These are phyloP conservation scores for Grigorovia yakushimaensis DNA, from an alignment of 805 yeast species.

Conservation along the genomic window DNA sequence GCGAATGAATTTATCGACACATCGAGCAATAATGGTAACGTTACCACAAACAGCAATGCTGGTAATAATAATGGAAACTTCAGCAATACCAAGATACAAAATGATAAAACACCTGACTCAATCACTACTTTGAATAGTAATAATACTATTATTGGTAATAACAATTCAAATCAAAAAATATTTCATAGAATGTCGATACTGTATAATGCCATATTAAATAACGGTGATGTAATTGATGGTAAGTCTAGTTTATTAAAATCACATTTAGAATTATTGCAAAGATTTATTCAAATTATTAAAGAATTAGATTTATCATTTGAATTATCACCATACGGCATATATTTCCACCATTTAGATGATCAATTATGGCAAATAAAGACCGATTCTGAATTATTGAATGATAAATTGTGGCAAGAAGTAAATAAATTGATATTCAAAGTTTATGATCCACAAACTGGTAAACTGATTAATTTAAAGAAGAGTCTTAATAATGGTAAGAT, in stretches of 20 bases:
- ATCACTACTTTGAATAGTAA: slow-evolving; percentile 3
- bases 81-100: slow-evolving; percentile 1
- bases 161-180: slow-evolving; percentile 11
- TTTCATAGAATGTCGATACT: slow-evolving; percentile 22
- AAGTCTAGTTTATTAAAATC: slow-evolving; percentile 25
- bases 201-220: slow-evolving; percentile 20
- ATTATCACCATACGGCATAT: slow-evolving; percentile 23
- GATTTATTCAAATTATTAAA: slow-evolving; percentile 28
- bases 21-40: no score
- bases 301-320: slow-evolving; percentile 25
- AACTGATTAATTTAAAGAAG: slow-evolving; percentile 15
- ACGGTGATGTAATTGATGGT: slow-evolving; percentile 15
- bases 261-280: slow-evolving; percentile 26
- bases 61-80: neutral
- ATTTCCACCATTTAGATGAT: slow-evolving; percentile 21
- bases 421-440: slow-evolving; percentile 19
- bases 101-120: slow-evolving; percentile 2
- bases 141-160: neutral
- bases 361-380: slow-evolving; percentile 23
- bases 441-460: slow-evolving; percentile 22
- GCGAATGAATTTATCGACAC: neutral
- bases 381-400: slow-evolving; percentile 19
- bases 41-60: slow-evolving; percentile 1
- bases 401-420: slow-evolving; percentile 23
- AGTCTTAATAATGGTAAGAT: slow-evolving; percentile 8